A percentile compares a stretch with the other conserved stretches of the same genome.
Evolutionary conservation across 371 early-diverging fungal genomes (phyloP).

Genomic region (Apophysomyces trapeziformis): DNA sequence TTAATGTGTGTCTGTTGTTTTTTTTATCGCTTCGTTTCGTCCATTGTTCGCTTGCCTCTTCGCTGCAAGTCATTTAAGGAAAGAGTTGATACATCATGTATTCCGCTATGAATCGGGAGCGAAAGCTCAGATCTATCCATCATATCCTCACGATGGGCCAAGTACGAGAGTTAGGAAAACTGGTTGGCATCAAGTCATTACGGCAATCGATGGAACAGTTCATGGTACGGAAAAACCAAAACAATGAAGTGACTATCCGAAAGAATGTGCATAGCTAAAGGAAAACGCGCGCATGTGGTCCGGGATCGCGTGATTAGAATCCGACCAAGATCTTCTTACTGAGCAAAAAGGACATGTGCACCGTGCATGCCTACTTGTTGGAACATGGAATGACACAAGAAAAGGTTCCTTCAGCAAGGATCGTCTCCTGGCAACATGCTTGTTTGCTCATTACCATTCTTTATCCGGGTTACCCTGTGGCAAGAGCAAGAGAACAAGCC

Average conservation of each 20-base stretch:
- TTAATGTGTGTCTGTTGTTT: too few species aligned
- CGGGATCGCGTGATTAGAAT: slow-evolving; percentile 10
- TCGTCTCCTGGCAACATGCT: slow-evolving; percentile 27
- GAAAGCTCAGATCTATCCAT: neutral
- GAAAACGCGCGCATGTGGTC: neutral
- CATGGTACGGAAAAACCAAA: slow-evolving; percentile 25
- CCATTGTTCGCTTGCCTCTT: too few species aligned
- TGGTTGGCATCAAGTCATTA: slow-evolving; percentile 25
- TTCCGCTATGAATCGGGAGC: neutral
- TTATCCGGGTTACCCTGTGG: slow-evolving; percentile 38
- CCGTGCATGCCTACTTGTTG: slow-evolving; percentile 16
- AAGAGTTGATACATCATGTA: neutral
- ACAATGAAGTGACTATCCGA: neutral
- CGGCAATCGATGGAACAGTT: slow-evolving; percentile 32
- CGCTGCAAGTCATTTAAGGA: neutral
- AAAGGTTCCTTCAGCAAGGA: slow-evolving; percentile 23
- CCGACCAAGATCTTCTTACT: slow-evolving; percentile 18
- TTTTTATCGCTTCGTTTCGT: too few species aligned
- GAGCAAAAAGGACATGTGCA: slow-evolving; percentile 9
- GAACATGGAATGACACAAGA: slow-evolving; percentile 28
- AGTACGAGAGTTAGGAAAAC: slow-evolving; percentile 31
- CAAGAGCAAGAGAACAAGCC: slow-evolving; percentile 30
- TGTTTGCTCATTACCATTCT: slow-evolving; percentile 31
- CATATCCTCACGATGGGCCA: slow-evolving; percentile 35
- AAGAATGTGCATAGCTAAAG: neutral